Base-by-base conservation (phyloP, 2,329 filamentous ascomycete species). In the Xylariaceae sp. region DNA sequence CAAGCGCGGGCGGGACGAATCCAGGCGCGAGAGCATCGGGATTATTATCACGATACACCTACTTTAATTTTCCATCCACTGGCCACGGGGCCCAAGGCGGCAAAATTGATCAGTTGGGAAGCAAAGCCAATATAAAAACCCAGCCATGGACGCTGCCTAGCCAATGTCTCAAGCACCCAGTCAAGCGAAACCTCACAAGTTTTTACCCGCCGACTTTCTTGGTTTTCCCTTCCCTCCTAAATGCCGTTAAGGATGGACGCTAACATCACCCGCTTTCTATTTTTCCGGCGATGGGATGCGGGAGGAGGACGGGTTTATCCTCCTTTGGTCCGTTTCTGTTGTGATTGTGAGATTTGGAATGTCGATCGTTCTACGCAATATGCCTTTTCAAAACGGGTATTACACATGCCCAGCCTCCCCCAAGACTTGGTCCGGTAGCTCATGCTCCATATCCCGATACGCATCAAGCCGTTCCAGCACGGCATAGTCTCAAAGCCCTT, bases 251-350 rank as follows among this genome's bases (percentile, higher is more conserved):
- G 54, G 49, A 51, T 54, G 48, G 45, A 34, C 30, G 30, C 30
- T 34, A 34, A 10, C 12, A 10, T 12, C 30, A 34, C 12, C 30
- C 30, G 12, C 26, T 54, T 45, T 30, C 32, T 45, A 57, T 57
- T 57, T 57, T 57, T 41, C 55, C 55, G 47, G 55, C 43, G 40
- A 45, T 45, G 51, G 51, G 32, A 49, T 18, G 32, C 52, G 55
- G 55, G 45, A 10, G 41, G 8, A 26, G 30, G 5, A 12, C 10
- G 3, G 30, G 8, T 26, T 8, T 26, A 26, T 26, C 26, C 26
- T 26, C 4, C 5, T 5, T 26, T 8, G 26, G 26, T 26, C 8
- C 26, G 4, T 26, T n/a, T n/a, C n/a, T n/a, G n/a, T n/a, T n/a
- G n/a, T n/a, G n/a, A n/a, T n/a, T n/a, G n/a, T n/a, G n/a, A n/a